Conservation (phyloP, 352 stramenopile species). For the Pythium phragmitis region DNA sequence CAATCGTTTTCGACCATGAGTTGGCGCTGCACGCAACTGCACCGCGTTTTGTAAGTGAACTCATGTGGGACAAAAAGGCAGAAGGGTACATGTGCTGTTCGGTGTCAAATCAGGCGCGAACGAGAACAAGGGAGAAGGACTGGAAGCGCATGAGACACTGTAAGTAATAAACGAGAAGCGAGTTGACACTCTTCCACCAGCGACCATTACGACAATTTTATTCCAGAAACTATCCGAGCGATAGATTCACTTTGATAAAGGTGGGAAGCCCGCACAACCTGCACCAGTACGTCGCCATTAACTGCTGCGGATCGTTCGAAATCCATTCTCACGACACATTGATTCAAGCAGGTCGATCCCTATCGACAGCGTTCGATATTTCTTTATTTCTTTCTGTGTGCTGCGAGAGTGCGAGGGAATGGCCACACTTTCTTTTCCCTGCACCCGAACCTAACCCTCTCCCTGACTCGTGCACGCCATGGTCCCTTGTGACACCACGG, state of each 20-base stretch:
- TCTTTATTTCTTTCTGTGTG: constrained; percentile 7
- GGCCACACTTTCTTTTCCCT: constrained; percentile 30
- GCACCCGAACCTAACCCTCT: constrained; percentile 10
- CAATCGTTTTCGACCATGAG: neutral
- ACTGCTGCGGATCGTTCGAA: constrained; percentile 1
- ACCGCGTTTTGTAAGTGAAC: constrained; percentile 15
- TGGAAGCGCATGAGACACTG: constrained; percentile 12
- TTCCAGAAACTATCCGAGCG: too few relatives aligned
- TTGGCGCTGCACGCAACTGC: constrained; percentile 8
- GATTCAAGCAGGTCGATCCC: neutral
- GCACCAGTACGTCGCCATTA: neutral
- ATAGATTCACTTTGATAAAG: neutral
- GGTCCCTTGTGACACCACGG: constrained; percentile 13
- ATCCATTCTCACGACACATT: constrained; percentile 13
- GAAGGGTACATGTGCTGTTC: constrained; percentile 2
- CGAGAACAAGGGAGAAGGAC: neutral
- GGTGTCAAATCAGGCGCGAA: constrained; percentile 2
- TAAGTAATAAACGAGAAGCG: constrained; percentile 21
- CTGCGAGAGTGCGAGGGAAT: constrained; percentile 16
- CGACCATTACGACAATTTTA: neutral
- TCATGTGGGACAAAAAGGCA: neutral
- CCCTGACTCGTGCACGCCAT: constrained; percentile 17
- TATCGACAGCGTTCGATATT: constrained; percentile 22
- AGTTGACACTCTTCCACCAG: neutral
- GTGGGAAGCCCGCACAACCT: neutral